Base-by-base conservation (phyloP, 2,329 filamentous ascomycete genomes). In the Cyanodermella asteris region DNA sequence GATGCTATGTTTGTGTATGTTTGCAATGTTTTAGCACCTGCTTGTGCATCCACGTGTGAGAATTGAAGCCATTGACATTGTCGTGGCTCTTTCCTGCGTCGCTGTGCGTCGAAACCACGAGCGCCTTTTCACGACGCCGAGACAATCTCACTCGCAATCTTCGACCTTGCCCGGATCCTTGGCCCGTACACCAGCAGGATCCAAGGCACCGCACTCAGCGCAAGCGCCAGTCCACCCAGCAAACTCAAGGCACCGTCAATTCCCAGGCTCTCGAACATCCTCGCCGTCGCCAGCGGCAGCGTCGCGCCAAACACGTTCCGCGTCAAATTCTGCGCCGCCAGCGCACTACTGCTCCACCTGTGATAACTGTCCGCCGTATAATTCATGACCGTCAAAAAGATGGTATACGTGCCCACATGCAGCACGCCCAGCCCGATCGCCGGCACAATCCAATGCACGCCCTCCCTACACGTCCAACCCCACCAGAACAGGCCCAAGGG, bases 331-430 rank as follows among this genome's bases (percentile, higher is more conserved):
- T 91, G 80, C 1, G 81, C 78, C 0, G 82, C 82, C 5, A 91
- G 53, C 0, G 82, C 81, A 1, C 76, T 87, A 19, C 72, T 80
- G 1, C 82, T 78, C 38, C 84, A 91, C 3, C 64, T 58, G 41
- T 81, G 73, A 45, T 91, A 93, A 2, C 72, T 72, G 42, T 93
- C 82, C 12, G 81, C 80, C 2, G 93, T 59, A 38, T 91, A 93
- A 43, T 93, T 93, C 53, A 93, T 91, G 0, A 80, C n/a, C n/a
- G n/a, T n/a, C n/a, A n/a, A n/a, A n/a, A n/a, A n/a, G n/a, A n/a
- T n/a, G n/a, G n/a, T n/a, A n/a, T n/a, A n/a, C n/a, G n/a, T n/a
- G n/a, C n/a, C n/a, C n/a, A n/a, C n/a, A n/a, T n/a, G n/a, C n/a
- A n/a, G n/a, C n/a, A n/a, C n/a, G n/a, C n/a, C n/a, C n/a, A n/a